Evolutionary conservation across 768 basidiomycete species (phyloP).

Genomic region (Collybia mongolica): DNA sequence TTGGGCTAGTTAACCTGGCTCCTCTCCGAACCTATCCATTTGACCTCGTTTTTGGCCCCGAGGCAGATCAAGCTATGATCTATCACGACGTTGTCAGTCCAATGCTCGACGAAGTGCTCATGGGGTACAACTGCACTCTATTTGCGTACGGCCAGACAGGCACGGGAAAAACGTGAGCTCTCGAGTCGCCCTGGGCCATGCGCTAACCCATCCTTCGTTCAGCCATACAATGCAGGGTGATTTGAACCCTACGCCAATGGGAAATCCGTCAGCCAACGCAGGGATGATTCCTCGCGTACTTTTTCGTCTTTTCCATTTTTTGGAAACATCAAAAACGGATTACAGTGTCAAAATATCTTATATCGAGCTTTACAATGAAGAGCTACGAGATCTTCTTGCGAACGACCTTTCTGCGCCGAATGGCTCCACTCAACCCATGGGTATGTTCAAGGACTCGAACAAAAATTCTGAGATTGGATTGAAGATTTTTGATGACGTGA

Average conservation of each 20-base stretch:
- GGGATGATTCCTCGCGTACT: conserved; percentile 96
- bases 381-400: conserved; percentile 89
- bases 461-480: conserved; percentile 49
- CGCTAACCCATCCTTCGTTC: background rate
- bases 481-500: conserved; percentile 92
- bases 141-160: conserved; percentile 99
- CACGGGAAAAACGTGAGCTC: conserved; percentile 92
- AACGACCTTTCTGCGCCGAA: conserved; percentile 71
- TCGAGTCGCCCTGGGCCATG: background rate
- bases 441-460: conserved; percentile 32
- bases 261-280: conserved; percentile 84
- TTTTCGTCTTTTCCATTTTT: conserved; percentile 85
- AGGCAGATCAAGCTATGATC: conserved; percentile 92
- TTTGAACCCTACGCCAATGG: conserved; percentile 75
- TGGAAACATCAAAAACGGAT: conserved; percentile 75
- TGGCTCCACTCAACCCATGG: conserved; percentile 77
- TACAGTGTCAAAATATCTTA: conserved; percentile 94
- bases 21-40: conserved; percentile 89
- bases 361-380: conserved; percentile 97
- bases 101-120: conserved; percentile 90
- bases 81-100: conserved; percentile 93
- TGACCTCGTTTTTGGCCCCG: conserved; percentile 94
- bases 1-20: conserved; percentile 74
- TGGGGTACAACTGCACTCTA: conserved; percentile 95
- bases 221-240: conserved; percentile 99